Conservation (phyloP, 2,329 filamentous ascomycete species). For the Aspergillus quadrilineatus region DNA sequence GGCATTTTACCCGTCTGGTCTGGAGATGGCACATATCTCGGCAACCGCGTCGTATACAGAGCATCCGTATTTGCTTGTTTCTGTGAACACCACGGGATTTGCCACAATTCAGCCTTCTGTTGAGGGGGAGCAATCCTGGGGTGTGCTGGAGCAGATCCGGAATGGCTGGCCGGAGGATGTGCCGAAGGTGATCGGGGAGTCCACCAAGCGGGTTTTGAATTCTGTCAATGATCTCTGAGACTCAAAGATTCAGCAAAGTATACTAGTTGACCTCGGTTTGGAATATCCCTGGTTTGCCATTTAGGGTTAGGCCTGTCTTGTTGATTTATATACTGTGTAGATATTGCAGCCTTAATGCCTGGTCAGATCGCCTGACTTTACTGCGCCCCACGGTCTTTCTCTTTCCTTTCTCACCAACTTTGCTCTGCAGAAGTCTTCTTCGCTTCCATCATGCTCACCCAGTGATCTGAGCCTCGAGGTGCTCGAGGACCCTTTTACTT, state of each 20-base stretch:
- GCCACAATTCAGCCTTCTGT: not conserved
- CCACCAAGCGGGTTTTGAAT: not conserved
- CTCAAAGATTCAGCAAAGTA: not conserved
- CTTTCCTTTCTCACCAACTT: not conserved
- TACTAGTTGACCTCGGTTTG: not conserved
- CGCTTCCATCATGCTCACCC: not conserved
- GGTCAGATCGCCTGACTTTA: not conserved
- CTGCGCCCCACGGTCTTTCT: not conserved
- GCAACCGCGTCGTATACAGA: not conserved
- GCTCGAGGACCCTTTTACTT: not conserved
- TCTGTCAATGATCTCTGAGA: not conserved
- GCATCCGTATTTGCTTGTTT: not conserved
- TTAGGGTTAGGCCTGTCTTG: not conserved
- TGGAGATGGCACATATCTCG: not conserved
- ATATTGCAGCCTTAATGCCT: not conserved
- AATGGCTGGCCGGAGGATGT: not conserved
- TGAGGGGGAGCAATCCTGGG: not conserved
- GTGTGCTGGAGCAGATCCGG: not conserved
- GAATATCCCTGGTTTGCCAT: not conserved
- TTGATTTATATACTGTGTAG: not conserved
- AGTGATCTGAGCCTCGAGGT: not conserved
- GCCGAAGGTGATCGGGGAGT: not conserved
- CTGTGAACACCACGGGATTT: not conserved
- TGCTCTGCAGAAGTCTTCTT: not conserved
- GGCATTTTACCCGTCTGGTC: not conserved